Percentiles rank a stretch among this genome's conserved stretches.
phyloP scores from a whole-genome alignment of 2,329 filamentous ascomycete genomes.

The Xylariaceae sp. region DNA sequence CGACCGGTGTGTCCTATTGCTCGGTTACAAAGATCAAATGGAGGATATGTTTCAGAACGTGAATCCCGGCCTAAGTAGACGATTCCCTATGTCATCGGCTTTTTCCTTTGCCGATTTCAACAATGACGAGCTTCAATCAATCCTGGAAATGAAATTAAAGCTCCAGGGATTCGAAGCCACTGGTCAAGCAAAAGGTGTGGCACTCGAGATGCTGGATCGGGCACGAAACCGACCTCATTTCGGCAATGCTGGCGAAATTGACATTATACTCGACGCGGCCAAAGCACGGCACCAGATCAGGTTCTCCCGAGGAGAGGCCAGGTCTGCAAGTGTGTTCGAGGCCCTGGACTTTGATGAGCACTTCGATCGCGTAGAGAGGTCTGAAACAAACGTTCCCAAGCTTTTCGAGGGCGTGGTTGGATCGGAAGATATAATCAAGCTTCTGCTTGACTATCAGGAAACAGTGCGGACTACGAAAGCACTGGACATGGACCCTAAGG shows the following conservation, averaged over 20 bases:
- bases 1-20: constrained; percentile 66
- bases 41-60: constrained; percentile 68
- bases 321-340: too few species aligned
- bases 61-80: constrained; percentile 64
- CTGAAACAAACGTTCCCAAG: too few species aligned
- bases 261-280: constrained; percentile 58
- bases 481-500: constrained; percentile 42
- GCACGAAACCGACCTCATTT: constrained; percentile 62
- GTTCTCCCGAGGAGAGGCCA: constrained; percentile 18
- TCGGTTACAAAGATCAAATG: constrained; percentile 69
- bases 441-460: constrained; percentile 46
- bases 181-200: constrained; percentile 46
- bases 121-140: constrained; percentile 50
- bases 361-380: too few species aligned
- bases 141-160: constrained; percentile 61
- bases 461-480: constrained; percentile 40
- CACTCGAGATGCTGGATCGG: constrained; percentile 55
- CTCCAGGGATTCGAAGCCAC: constrained; percentile 50
- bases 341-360: too few species aligned
- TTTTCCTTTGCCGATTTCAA: constrained; percentile 69
- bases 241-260: constrained; percentile 71
- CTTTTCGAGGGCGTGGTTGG: too few species aligned
- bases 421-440: too few species aligned
- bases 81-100: constrained; percentile 60
- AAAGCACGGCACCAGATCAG: constrained; percentile 49